phyloP scores from a whole-genome alignment of 495 filamentous ascomycete species.

The Lophiostoma macrostomum region DNA sequence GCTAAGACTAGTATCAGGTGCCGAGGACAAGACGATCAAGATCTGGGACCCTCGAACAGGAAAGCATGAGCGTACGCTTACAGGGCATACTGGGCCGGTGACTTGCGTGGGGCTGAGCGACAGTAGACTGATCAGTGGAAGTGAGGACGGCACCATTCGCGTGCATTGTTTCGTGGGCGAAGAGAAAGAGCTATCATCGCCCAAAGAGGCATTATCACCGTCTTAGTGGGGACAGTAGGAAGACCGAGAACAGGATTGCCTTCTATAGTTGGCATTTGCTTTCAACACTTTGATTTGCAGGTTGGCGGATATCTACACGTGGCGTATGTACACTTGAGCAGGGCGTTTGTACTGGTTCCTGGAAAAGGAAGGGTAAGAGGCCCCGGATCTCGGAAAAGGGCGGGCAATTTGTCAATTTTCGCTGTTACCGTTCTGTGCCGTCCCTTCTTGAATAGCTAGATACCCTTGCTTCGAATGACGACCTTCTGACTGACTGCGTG shows the following conservation, averaged over 20 bases:
- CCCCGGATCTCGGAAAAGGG: background rate
- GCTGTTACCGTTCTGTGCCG: background rate
- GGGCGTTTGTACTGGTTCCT: too few species aligned
- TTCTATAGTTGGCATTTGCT: too few species aligned
- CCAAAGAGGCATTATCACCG: background rate
- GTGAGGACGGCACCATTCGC: conserved; percentile 88
- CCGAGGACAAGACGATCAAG: conserved; percentile 93
- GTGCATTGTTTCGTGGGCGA: conserved; percentile 45
- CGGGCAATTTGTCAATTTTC: background rate
- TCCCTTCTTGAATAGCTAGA: background rate
- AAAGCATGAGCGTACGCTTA: conserved; percentile 85
- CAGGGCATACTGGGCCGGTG: conserved; percentile 85
- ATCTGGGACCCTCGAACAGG: conserved; percentile 93
- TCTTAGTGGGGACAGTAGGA: too few species aligned
- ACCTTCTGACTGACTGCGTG: background rate
- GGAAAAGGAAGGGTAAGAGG: too few species aligned
- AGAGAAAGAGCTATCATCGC: conserved; percentile 2
- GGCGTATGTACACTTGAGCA: too few species aligned
- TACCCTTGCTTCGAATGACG: too few species aligned
- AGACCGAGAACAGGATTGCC: too few species aligned
- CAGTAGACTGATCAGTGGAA: conserved; percentile 78
- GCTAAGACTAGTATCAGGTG: conserved; percentile 80
- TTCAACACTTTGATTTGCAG: too few species aligned
- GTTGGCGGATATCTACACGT: too few species aligned
- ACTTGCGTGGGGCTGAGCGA: conserved; percentile 90